A percentile compares a stretch with the other conserved stretches of the same genome.
Evolutionary conservation across 164 flowering plant species (phyloP).

Genomic region (Buxus sempervirens): DNA sequence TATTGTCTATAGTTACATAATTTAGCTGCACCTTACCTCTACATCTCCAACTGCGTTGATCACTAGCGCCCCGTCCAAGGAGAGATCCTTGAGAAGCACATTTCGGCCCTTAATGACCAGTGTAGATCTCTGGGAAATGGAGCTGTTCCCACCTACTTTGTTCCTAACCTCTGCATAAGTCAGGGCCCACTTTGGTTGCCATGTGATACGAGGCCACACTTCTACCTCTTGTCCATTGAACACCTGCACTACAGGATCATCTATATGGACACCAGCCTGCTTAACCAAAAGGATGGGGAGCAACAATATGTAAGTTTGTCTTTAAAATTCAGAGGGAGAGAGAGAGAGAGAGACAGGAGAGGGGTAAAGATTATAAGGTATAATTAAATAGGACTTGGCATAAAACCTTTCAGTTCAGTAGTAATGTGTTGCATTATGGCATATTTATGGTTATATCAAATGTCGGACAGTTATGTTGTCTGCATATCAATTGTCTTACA

Average conservation of each 20-base stretch:
- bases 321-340: neutral
- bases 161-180: constrained; percentile 64
- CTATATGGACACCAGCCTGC: constrained; percentile 78
- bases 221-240: constrained; percentile 94
- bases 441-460: no score
- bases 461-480: no score
- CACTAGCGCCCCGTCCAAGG: constrained; percentile 81
- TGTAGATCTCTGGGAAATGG: constrained; percentile 76
- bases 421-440: no score
- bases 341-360: neutral
- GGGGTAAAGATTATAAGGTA: no score
- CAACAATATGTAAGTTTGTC: neutral
- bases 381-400: no score
- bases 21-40: constrained; percentile 46
- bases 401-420: no score
- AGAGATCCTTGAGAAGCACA: constrained; percentile 55
- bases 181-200: constrained; percentile 91
- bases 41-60: constrained; percentile 59
- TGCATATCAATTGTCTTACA: no score
- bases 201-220: constrained; percentile 86
- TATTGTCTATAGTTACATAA: neutral
- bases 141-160: constrained; percentile 60
- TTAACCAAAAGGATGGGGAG: constrained; percentile 9
- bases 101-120: constrained; percentile 60
- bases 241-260: constrained; percentile 57